Conservation (phyloP, 148 eudicot genomes). For the Rhododendron williamsianum region DNA sequence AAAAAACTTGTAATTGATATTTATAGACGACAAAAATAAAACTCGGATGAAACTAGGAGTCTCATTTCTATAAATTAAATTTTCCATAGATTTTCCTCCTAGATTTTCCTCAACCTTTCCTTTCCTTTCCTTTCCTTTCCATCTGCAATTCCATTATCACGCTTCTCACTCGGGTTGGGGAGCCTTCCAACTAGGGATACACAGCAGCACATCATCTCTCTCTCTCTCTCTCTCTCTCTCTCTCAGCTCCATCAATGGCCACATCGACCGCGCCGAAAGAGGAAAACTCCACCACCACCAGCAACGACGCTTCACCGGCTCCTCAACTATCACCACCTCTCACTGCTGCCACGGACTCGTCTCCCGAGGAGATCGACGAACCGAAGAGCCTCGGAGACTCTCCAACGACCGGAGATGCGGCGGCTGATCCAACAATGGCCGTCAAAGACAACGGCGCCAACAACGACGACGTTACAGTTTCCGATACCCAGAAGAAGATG, state of each 20-base stretch:
- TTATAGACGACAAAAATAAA: too few relatives aligned
- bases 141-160: neutral
- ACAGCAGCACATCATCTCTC: too few relatives aligned
- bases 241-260: constrained; percentile 20
- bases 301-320: neutral
- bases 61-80: too few relatives aligned
- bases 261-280: constrained; percentile 14
- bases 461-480: constrained; percentile 15
- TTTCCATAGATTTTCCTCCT: too few relatives aligned
- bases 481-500: constrained; percentile 60
- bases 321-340: neutral
- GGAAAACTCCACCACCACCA: constrained; percentile 26
- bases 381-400: constrained; percentile 10
- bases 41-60: too few relatives aligned
- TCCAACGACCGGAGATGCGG: neutral
- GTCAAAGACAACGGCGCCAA: constrained; percentile 1
- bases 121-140: neutral
- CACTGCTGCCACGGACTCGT: neutral
- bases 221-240: too few relatives aligned
- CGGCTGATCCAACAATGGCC: neutral
- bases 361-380: constrained; percentile 13
- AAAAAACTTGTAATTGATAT: too few relatives aligned
- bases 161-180: too few relatives aligned
- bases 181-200: too few relatives aligned
- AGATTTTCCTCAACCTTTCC: too few relatives aligned